Evolutionary conservation across 495 filamentous ascomycete genomes (phyloP).

Genomic region (Tuber melanosporum): DNA sequence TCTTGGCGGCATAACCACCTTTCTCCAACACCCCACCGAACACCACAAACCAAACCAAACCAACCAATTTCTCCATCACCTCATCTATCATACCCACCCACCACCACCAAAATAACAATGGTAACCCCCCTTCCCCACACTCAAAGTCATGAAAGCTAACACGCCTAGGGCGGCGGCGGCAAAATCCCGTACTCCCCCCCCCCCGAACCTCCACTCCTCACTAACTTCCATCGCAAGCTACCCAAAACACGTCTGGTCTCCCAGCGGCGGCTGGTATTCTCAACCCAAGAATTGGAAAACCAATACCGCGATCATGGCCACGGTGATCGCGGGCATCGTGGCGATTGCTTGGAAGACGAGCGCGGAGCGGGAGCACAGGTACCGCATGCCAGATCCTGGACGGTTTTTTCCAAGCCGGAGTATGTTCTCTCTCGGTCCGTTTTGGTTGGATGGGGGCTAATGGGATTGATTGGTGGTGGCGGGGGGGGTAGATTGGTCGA

Average conservation of each 20-base stretch:
- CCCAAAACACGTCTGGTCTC: conserved; percentile 99
- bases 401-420: conserved; percentile 94
- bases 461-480: conserved; percentile 7
- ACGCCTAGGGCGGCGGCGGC: conserved; percentile 61
- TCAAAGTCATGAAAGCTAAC: conserved; percentile 43
- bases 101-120: not conserved
- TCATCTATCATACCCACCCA: not conserved
- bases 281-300: conserved; percentile 89
- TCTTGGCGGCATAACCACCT: not conserved
- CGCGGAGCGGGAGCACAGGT: conserved; percentile 71
- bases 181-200: conserved; percentile 73
- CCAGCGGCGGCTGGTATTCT: conserved; percentile 92
- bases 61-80: not conserved
- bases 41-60: not conserved
- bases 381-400: conserved; percentile 76
- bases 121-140: not conserved
- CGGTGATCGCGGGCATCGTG: conserved; percentile 65
- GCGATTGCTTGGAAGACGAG: conserved; percentile 71
- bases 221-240: conserved; percentile 55
- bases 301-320: conserved; percentile 80
- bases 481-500: conserved; percentile 67
- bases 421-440: conserved; percentile 52
- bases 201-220: conserved; percentile 15
- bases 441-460: conserved; percentile 21
- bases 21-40: not conserved